Evolutionary conservation across 1,139 yeast species (phyloP).

Genomic region (Sugiyamaella pinicola): DNA sequence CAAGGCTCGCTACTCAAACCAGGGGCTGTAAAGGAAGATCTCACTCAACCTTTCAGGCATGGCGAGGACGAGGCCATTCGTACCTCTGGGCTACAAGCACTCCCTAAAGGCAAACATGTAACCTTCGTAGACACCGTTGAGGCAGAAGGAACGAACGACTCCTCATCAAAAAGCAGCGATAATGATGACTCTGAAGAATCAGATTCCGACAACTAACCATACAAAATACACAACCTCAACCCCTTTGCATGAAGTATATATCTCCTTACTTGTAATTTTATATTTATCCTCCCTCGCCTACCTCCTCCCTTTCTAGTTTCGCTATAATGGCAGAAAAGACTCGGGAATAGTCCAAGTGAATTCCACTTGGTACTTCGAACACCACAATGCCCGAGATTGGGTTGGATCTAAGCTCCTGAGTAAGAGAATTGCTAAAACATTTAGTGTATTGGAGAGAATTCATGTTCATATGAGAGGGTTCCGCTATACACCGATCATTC

Average conservation of each 20-base stretch:
- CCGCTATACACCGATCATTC: too few species aligned
- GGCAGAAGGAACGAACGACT: background rate
- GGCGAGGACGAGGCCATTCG: constrained; percentile 17
- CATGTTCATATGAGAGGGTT: too few species aligned
- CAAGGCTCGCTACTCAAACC: constrained; percentile 79
- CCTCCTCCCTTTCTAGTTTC: too few species aligned
- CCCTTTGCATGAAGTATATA: constrained; percentile 5
- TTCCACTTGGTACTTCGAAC: too few species aligned
- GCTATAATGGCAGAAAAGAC: too few species aligned
- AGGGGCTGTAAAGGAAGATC: constrained; percentile 53
- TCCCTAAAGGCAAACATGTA: constrained; percentile 20
- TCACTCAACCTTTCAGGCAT: constrained; percentile 27
- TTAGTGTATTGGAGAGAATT: too few species aligned
- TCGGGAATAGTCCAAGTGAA: too few species aligned
- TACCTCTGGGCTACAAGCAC: background rate
- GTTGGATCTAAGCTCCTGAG: too few species aligned
- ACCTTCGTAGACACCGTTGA: constrained; percentile 19
- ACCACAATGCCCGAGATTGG: too few species aligned
- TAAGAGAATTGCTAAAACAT: too few species aligned
- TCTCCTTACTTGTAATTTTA: constrained; percentile 1
- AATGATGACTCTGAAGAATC: background rate
- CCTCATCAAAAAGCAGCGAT: constrained; percentile 6
- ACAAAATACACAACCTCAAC: background rate
- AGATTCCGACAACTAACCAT: background rate
- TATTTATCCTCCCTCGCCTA: background rate